These are phyloP conservation scores for Taphrina sp. DNA, from an alignment of 1,139 yeast genomes.

Conservation along the genomic window DNA sequence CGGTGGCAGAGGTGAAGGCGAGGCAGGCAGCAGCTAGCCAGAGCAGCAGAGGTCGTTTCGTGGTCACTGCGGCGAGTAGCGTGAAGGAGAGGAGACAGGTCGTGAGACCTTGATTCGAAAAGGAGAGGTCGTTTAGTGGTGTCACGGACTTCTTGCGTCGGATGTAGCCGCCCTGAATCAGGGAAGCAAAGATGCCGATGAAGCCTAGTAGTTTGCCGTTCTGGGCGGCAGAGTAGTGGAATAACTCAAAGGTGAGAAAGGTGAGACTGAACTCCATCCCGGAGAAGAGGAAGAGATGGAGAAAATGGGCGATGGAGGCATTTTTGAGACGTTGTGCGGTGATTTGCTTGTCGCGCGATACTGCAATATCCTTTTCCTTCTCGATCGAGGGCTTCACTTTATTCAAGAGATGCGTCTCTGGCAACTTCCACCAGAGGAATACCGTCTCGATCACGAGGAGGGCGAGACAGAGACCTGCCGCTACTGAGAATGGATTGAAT, in stretches of 20 bases:
- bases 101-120: constrained; percentile 17
- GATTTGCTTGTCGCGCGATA: constrained; percentile 4
- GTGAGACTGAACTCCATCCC: constrained; percentile 32
- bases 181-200: constrained; percentile 27
- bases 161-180: constrained; percentile 32
- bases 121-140: constrained; percentile 13
- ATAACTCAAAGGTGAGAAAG: constrained; percentile 29
- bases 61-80: constrained; percentile 22
- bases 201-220: constrained; percentile 28
- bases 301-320: constrained; percentile 30
- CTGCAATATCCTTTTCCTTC: not conserved
- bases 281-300: constrained; percentile 31
- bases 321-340: constrained; percentile 13
- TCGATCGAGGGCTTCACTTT: not conserved
- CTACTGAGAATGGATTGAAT: constrained; percentile 29
- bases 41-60: constrained; percentile 6
- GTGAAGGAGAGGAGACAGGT: constrained; percentile 25
- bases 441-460: constrained; percentile 26
- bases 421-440: constrained; percentile 17
- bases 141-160: constrained; percentile 20
- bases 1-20: constrained; percentile 31
- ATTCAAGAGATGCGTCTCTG: constrained; percentile 24
- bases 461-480: constrained; percentile 23
- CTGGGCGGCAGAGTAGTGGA: constrained; percentile 30
- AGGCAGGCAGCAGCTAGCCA: constrained; percentile 30